Base-by-base conservation (phyloP, 352 stramenopile species). In the Phytophthora cactorum region DNA sequence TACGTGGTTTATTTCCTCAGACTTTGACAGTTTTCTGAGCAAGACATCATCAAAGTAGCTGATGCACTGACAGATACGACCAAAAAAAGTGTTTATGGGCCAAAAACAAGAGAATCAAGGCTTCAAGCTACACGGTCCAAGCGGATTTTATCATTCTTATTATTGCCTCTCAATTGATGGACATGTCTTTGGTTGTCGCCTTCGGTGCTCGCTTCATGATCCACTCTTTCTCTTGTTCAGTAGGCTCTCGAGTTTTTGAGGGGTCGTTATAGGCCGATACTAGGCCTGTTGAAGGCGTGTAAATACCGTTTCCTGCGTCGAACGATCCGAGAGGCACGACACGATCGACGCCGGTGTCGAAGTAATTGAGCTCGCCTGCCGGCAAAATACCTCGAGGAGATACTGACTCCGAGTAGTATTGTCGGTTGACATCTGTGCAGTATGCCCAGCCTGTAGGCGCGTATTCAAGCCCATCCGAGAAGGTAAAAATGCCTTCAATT, bases 291-390 rank as follows among this genome's bases (percentile, higher is more conserved):
- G 81, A 92, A 27, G 78, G 84, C 22, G 74, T 82, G 74, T 78
- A 92, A 60, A 94, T 89, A 31, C 86, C 84, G 46, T 92, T 92
- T 31, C 86, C 86, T 1, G 86, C 84, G 29, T 94, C 86, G 59
- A 85, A 94, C 1, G 84, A 88, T 1, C 86, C 86, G 7, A 91
- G 72, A 27, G 86, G 86, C 4, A 94, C 71, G 10, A 89, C 76
- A 28, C 84, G 78, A 31, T 81, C 68, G 49, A 92, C 78, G 1
- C 79, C 79, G 12, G 82, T 88, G 46, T 93, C 81, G 47, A 90
- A 91, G 59, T 91, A 93, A 59, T 89, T 77, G 34, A 93, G 78
- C 45, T 91, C 81, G 1, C 82, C 81, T 5, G 82, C 72, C 0
- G 84, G 59, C 3, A 73, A 72, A 34, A 93, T 89, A 0, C 84